Conservation (phyloP, 2,329 filamentous ascomycete species). For the Penicillium olsonii region DNA sequence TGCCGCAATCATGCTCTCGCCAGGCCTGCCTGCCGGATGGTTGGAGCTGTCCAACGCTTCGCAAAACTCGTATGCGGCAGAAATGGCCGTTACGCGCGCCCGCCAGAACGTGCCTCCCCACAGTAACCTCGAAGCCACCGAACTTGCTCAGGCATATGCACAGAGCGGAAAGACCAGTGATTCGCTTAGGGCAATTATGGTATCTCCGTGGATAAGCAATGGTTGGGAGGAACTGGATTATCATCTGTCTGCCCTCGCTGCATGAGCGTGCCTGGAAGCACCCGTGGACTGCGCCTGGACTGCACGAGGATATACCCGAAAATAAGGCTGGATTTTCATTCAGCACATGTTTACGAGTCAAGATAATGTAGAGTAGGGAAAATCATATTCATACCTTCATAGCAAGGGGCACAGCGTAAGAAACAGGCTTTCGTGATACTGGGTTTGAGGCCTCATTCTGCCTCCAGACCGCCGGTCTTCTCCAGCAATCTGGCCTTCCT, state of each 20-base stretch:
- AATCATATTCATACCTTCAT: slow-evolving; percentile 1
- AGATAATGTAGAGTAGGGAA: background rate
- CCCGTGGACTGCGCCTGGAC: no score
- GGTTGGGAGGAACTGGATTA: slow-evolving; percentile 61
- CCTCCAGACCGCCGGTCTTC: slow-evolving; percentile 48
- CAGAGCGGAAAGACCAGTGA: slow-evolving; percentile 71
- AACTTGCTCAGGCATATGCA: slow-evolving; percentile 72
- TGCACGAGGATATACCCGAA: background rate
- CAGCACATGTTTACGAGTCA: background rate
- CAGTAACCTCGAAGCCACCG: slow-evolving; percentile 67
- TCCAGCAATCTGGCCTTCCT: slow-evolving; percentile 69
- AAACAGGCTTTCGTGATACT: background rate
- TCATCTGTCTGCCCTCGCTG: slow-evolving; percentile 27
- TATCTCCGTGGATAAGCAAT: slow-evolving; percentile 74
- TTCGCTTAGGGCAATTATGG: slow-evolving; percentile 73
- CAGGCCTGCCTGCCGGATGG: slow-evolving; percentile 80
- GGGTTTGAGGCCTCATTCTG: background rate
- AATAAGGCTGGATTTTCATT: background rate
- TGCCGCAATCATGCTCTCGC: slow-evolving; percentile 77
- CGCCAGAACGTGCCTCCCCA: slow-evolving; percentile 70
- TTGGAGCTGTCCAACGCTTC: slow-evolving; percentile 66
- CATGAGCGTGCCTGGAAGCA: background rate
- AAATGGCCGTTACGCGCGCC: slow-evolving; percentile 83
- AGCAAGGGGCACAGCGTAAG: background rate
- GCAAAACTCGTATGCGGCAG: slow-evolving; percentile 58